Conservation (phyloP, 1,284 basidiomycete genomes). For the Rhodotorula glutinis region DNA sequence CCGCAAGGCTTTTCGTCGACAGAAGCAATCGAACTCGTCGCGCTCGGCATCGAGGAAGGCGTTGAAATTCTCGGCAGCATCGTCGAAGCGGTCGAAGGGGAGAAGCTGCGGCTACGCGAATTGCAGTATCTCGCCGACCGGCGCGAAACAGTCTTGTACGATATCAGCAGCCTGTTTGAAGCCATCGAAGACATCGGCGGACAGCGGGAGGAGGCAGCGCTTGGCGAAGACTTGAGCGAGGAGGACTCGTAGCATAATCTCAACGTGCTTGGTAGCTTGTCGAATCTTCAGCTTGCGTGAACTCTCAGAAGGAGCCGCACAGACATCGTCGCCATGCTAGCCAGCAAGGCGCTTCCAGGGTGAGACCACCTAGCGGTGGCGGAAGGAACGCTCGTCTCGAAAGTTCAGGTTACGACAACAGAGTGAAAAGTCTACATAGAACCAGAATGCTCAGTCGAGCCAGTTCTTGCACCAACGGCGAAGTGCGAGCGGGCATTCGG, state of each 20-base stretch:
- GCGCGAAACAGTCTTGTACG: background rate
- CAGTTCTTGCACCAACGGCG: constrained; percentile 41
- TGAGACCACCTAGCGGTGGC: too few relatives aligned
- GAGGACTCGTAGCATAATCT: background rate
- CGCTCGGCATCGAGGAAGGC: background rate
- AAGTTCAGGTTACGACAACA: background rate
- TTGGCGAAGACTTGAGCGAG: background rate
- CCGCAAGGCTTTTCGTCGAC: background rate
- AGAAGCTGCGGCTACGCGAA: background rate
- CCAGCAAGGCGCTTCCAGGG: too few relatives aligned
- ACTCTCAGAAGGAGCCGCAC: too few relatives aligned
- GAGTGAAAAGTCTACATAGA: background rate
- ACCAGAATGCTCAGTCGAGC: constrained; percentile 9
- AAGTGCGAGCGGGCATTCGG: constrained; percentile 31
- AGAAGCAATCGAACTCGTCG: constrained; percentile 8
- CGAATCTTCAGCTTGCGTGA: too few relatives aligned
- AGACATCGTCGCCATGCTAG: too few relatives aligned
- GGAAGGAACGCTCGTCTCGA: background rate
- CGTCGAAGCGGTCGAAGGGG: background rate
- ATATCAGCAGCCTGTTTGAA: constrained; percentile 2
- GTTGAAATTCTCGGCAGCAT: background rate
- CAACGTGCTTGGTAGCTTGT: too few relatives aligned
- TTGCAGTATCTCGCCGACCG: constrained; percentile 1
- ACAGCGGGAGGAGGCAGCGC: too few relatives aligned
- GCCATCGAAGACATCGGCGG: too few relatives aligned